phyloP scores from a whole-genome alignment of 106 monocot genomes.

The Cymbidium sinense region DNA sequence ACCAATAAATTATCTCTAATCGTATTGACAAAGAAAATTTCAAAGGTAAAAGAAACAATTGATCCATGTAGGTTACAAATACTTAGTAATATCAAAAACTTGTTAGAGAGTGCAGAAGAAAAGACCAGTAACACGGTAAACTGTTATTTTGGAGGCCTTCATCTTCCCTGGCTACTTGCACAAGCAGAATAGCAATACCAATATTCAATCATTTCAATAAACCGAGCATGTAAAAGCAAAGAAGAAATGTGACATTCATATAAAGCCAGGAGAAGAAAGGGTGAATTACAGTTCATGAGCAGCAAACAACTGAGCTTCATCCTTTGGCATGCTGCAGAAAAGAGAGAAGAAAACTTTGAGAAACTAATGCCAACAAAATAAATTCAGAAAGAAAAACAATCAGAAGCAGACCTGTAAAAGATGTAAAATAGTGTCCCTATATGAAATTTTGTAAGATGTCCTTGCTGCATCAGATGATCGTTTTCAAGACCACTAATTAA shows the following conservation, averaged over 20 bases:
- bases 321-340: conserved; percentile 88
- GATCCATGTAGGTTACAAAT: too few species aligned
- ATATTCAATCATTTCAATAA: neutral
- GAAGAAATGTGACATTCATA: neutral
- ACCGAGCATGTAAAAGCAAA: neutral
- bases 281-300: conserved; percentile 38
- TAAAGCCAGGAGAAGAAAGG: conserved; percentile 29
- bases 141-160: too few species aligned
- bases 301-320: conserved; percentile 89
- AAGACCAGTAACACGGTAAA: too few species aligned
- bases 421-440: conserved; percentile 70
- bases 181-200: too few species aligned
- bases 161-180: too few species aligned
- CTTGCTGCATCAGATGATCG: conserved; percentile 33
- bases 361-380: neutral
- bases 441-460: conserved; percentile 68
- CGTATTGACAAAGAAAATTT: too few species aligned
- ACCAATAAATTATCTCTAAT: too few species aligned
- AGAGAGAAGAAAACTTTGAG: neutral
- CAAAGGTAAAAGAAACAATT: too few species aligned
- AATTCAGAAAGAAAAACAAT: neutral
- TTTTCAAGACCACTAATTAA: conserved; percentile 2
- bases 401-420: conserved; percentile 44
- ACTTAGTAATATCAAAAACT: too few species aligned
- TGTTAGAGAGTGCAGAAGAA: too few species aligned